Percentiles rank a stretch among this genome's conserved stretches.
phyloP scores from a whole-genome alignment of 2,329 filamentous ascomycete genomes.

The Phyllosticta paracitricarpa region DNA sequence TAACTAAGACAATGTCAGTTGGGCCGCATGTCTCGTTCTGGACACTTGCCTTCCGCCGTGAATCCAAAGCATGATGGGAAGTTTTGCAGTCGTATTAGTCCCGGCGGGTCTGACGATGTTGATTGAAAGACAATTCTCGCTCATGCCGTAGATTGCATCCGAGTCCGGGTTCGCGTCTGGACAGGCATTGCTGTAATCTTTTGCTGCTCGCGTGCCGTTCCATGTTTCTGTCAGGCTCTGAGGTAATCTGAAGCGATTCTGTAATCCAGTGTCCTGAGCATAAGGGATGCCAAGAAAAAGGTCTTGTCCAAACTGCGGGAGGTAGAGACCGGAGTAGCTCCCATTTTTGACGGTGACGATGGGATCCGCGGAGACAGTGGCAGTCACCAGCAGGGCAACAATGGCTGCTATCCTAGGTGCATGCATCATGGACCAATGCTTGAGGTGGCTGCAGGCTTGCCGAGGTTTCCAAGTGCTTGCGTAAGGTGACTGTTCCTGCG shows the following conservation, averaged over 20 bases:
- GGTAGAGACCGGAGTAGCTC: constrained; percentile 24
- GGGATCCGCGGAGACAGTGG: not conserved
- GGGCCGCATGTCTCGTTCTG: not conserved
- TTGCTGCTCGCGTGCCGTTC: constrained; percentile 2
- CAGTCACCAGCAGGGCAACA: not conserved
- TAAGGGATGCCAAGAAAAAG: constrained; percentile 23
- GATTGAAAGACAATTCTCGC: constrained; percentile 9
- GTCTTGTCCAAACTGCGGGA: constrained; percentile 23
- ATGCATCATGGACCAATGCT: not conserved
- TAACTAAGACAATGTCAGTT: not conserved
- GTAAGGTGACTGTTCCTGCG: not conserved
- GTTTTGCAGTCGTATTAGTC: constrained; percentile 1
- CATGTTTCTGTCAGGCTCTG: constrained; percentile 5
- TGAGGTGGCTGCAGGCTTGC: not conserved
- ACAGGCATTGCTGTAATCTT: constrained; percentile 1
- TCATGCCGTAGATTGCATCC: constrained; percentile 6
- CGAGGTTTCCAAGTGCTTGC: not conserved
- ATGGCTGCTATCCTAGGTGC: not conserved
- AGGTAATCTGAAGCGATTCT: constrained; percentile 6
- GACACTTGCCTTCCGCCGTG: constrained; percentile 2
- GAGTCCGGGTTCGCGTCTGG: not conserved
- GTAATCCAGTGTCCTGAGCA: constrained; percentile 13
- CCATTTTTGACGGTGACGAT: constrained; percentile 23
- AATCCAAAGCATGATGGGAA: constrained; percentile 5
- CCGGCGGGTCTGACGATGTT: constrained; percentile 6